A percentile compares a stretch with the other conserved stretches of the same genome.
phyloP scores from a whole-genome alignment of 2,329 filamentous ascomycete species.

The Botryotinia narcissicola region DNA sequence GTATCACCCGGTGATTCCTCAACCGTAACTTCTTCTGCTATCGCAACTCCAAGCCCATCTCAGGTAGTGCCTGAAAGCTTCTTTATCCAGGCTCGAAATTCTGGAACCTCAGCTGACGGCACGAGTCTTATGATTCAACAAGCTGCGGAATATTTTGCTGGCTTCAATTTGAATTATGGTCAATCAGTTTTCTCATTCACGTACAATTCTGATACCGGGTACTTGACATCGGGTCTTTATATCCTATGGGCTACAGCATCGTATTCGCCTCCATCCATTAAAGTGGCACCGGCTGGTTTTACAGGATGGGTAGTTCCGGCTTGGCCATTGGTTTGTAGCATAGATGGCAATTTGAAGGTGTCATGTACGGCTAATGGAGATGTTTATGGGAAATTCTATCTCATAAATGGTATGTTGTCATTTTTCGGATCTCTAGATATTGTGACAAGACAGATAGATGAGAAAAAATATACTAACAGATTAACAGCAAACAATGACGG shows the following conservation, averaged over 20 bases:
- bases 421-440: background rate
- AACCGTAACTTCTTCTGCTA: background rate
- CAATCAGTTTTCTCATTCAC: background rate
- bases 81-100: background rate
- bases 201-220: background rate
- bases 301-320: background rate
- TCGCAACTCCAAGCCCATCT: background rate
- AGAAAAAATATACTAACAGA: background rate
- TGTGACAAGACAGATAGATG: no score
- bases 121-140: background rate
- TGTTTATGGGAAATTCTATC: background rate
- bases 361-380: background rate
- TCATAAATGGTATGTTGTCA: conserved; percentile 9
- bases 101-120: background rate
- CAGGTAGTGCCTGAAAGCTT: background rate
- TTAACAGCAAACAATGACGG: conserved; percentile 7
- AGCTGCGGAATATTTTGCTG: conserved; percentile 5
- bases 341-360: conserved; percentile 6
- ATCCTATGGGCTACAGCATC: conserved; percentile 1
- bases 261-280: background rate
- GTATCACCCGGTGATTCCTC: background rate
- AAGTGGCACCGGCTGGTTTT: background rate
- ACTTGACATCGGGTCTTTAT: background rate
- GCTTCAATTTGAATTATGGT: background rate
- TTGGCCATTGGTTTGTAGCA: conserved; percentile 2